Base-by-base conservation (phyloP, 2,329 filamentous ascomycete genomes). In the Fusarium anthophilum region DNA sequence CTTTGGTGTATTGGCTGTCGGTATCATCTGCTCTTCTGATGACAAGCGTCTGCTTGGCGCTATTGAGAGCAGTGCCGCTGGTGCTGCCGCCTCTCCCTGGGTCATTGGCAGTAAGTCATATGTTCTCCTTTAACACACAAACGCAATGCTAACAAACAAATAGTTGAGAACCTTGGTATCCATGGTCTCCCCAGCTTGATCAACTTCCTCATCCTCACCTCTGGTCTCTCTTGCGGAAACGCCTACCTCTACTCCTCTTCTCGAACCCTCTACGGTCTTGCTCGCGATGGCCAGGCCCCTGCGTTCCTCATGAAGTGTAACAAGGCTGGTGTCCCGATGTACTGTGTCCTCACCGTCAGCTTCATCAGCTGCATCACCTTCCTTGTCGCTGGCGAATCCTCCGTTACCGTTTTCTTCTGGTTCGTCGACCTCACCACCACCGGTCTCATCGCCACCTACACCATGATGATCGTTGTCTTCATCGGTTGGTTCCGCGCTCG, bases 141-240 rank as follows among this genome's bases (percentile, higher is more conserved):
- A 11, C 3, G 20, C 14, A 37, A n/a, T 35, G 7, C 63, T 74
- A 22, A 71, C 59, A n/a, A 24, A 10, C 20, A 8, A 22, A 2
- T 20, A 74, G 72, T 91, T 83, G 81, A 84, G 65, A 87, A 89
- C 76, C 74, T 89, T 57, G 81, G 84, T 22, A 86, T 91, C 63
- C 77, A 76, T 2, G 86, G 85, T 18, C 84, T 90, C 20, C 87
- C 88, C 17, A 82, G 87, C 57, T 80, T 91, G 43, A 85, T 89
- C 71, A 91, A 91, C 78, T 88, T 87, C 37, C 89, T 90, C 38
- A 90, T 94, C 74, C 84, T 93, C 54, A 90, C 91, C 12, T 83
- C 79, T 15, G 82, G 81, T 53, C 78, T 80, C 66, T 84, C 82
- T 47, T 83, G 83, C 47, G 85, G 85, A 22, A 86, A 86, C 70